Evolutionary conservation across 768 basidiomycete species (phyloP).

Genomic region (Tylopilus subfusipes): DNA sequence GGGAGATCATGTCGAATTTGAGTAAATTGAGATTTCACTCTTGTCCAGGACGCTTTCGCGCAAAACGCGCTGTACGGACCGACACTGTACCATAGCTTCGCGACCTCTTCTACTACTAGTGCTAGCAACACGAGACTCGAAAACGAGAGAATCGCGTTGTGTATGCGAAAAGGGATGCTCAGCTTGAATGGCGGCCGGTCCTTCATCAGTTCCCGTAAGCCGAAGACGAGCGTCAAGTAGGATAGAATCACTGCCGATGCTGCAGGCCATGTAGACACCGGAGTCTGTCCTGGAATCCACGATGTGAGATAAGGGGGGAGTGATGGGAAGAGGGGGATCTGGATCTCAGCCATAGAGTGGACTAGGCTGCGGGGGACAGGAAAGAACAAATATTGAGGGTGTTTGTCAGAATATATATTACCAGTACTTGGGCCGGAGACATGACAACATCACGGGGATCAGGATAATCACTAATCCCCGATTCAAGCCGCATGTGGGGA

Average conservation of each 20-base stretch:
- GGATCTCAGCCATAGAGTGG: constrained; percentile 7
- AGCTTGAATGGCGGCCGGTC: constrained; percentile 65
- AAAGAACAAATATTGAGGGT: neutral
- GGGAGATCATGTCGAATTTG: neutral
- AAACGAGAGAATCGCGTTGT: constrained; percentile 80
- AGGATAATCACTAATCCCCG: neutral
- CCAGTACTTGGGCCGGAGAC: too few relatives aligned
- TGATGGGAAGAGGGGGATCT: constrained; percentile 15
- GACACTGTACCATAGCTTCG: constrained; percentile 66
- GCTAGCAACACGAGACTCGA: constrained; percentile 77
- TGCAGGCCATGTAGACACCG: constrained; percentile 68
- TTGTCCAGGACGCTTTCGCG: constrained; percentile 71
- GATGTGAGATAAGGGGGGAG: constrained; percentile 52
- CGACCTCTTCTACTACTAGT: constrained; percentile 82
- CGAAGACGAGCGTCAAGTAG: constrained; percentile 85
- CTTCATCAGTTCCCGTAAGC: constrained; percentile 79
- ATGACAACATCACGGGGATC: neutral
- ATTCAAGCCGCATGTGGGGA: neutral
- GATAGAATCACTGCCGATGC: constrained; percentile 66
- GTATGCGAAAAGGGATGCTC: constrained; percentile 72
- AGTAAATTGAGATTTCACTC: constrained; percentile 46
- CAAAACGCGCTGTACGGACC: constrained; percentile 79
- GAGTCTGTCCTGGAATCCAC: constrained; percentile 74
- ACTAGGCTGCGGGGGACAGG: neutral
- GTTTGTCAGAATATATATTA: neutral